Evolutionary conservation across 768 basidiomycete genomes (phyloP).

Genomic region (Lyophyllum shimeji): DNA sequence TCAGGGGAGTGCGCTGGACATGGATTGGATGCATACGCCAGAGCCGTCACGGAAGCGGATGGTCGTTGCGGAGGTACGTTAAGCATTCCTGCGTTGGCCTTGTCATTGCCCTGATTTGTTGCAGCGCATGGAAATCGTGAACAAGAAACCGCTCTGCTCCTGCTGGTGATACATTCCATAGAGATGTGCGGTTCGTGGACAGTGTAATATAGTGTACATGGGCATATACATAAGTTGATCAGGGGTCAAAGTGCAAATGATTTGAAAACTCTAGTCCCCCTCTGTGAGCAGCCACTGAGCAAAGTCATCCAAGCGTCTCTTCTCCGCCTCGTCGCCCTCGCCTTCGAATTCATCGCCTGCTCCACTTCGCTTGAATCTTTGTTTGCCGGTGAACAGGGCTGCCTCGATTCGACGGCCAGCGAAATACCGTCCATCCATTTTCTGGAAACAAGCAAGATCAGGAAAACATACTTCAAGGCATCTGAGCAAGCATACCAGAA

Average conservation of each 20-base stretch:
- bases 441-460: slow-evolving; percentile 41
- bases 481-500: slow-evolving; percentile 56
- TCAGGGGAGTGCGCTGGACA: slow-evolving; percentile 33
- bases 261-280: slow-evolving; percentile 57
- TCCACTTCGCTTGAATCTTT: slow-evolving; percentile 78
- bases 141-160: slow-evolving; percentile 65
- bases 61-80: slow-evolving; percentile 69
- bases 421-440: slow-evolving; percentile 94
- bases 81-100: neutral
- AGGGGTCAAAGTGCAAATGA: neutral
- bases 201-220: slow-evolving; percentile 23
- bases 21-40: slow-evolving; percentile 47
- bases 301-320: slow-evolving; percentile 84
- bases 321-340: slow-evolving; percentile 73
- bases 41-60: slow-evolving; percentile 48
- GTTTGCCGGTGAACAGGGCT: slow-evolving; percentile 75
- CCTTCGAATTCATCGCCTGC: slow-evolving; percentile 60
- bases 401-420: slow-evolving; percentile 83
- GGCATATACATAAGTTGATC: slow-evolving; percentile 12
- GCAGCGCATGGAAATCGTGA: slow-evolving; percentile 74
- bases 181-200: slow-evolving; percentile 16
- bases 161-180: slow-evolving; percentile 54
- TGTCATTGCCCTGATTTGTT: neutral
- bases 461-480: neutral
- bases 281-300: slow-evolving; percentile 85